phyloP scores from a whole-genome alignment of 768 basidiomycete genomes.

The Suillus cothurnatus region DNA sequence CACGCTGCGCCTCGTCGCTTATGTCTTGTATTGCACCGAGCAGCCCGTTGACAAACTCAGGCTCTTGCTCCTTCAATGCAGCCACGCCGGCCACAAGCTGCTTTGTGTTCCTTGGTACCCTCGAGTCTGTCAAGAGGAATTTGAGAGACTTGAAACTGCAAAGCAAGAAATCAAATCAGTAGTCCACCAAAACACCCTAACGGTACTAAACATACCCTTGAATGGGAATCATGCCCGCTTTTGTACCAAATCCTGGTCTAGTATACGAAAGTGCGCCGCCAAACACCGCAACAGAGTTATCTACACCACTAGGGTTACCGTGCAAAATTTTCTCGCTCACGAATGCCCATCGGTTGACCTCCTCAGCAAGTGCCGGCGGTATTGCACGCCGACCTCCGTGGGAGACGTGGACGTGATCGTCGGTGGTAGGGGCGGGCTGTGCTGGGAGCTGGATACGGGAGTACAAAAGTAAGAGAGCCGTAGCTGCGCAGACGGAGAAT shows the following conservation, averaged over 20 bases:
- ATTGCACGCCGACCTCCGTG: constrained; percentile 70
- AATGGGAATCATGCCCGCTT: constrained; percentile 82
- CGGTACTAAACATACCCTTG: constrained; percentile 59
- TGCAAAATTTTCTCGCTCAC: constrained; percentile 95
- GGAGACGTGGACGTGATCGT: constrained; percentile 60
- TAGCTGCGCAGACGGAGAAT: constrained; percentile 86
- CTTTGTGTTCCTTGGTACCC: constrained; percentile 93
- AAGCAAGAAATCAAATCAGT: constrained; percentile 3
- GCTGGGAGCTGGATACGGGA: constrained; percentile 62
- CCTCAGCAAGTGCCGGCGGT: constrained; percentile 63
- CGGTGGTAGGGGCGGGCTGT: constrained; percentile 47
- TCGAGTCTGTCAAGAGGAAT: constrained; percentile 92
- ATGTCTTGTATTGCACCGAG: constrained; percentile 83
- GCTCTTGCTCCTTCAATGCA: constrained; percentile 74
- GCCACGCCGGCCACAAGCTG: constrained; percentile 90
- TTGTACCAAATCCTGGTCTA: constrained; percentile 73
- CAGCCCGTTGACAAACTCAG: constrained; percentile 79
- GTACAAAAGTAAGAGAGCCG: constrained; percentile 77
- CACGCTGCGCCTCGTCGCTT: constrained; percentile 76
- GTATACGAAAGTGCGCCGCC: constrained; percentile 94
- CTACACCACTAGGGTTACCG: constrained; percentile 96
- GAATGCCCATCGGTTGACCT: constrained; percentile 93
- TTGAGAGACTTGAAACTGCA: constrained; percentile 85
- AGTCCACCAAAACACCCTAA: constrained; percentile 8
- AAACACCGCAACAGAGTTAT: constrained; percentile 91